A percentile compares a stretch with the other conserved stretches of the same genome.
Conservation (phyloP, 2,329 filamentous ascomycete genomes). For the Aspergillus vadensis region DNA sequence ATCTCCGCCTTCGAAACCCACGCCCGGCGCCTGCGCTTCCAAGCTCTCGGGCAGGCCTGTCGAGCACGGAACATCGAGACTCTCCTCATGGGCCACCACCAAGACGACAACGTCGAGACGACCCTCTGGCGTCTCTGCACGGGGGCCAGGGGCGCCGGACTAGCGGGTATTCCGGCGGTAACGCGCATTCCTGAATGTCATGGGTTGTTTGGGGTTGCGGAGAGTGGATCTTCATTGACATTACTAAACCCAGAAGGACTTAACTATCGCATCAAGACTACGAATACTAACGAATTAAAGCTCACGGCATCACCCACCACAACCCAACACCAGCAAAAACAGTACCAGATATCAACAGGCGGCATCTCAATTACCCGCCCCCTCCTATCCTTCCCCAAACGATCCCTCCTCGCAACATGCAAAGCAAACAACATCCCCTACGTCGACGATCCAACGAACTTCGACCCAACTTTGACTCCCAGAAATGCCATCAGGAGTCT, state of each 20-base stretch:
- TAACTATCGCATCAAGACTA: not conserved
- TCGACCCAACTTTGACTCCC: conserved; percentile 71
- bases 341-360: conserved; percentile 31
- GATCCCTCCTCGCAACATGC: conserved; percentile 67
- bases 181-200: conserved; percentile 81
- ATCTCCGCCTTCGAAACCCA: conserved; percentile 72
- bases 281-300: not conserved
- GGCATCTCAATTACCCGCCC: conserved; percentile 42
- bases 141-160: conserved; percentile 68
- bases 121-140: conserved; percentile 74
- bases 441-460: conserved; percentile 85
- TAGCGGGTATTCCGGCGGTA: conserved; percentile 67
- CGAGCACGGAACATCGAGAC: conserved; percentile 53
- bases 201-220: conserved; percentile 70
- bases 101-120: conserved; percentile 90
- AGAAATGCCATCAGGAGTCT: conserved; percentile 80
- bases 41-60: conserved; percentile 66
- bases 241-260: conserved; percentile 2
- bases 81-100: conserved; percentile 81
- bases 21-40: conserved; percentile 75
- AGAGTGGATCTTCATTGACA: conserved; percentile 58
- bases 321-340: not conserved
- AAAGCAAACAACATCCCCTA: conserved; percentile 66
- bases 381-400: conserved; percentile 61
- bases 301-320: not conserved